These are phyloP conservation scores for Protea cynaroides DNA, from an alignment of 164 flowering plant species.

Conservation along the genomic window DNA sequence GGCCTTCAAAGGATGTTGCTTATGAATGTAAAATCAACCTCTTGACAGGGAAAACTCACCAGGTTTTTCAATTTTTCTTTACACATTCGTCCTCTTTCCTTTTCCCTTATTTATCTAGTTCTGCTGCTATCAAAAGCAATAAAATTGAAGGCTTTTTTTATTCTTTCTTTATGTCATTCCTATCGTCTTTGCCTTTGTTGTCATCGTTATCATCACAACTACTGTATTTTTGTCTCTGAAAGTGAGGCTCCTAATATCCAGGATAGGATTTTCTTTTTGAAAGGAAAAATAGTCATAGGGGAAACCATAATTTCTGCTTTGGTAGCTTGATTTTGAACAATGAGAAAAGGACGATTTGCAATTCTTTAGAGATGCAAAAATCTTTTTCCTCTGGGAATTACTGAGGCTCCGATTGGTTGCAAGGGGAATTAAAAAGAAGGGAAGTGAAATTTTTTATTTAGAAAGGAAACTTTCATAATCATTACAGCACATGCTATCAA, in stretches of 20 bases:
- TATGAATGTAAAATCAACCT: slow-evolving; percentile 89
- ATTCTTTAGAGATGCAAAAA: too few species aligned
- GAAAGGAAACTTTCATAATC: too few species aligned
- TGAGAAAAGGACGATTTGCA: too few species aligned
- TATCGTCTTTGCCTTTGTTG: too few species aligned
- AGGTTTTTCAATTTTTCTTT: slow-evolving; percentile 36
- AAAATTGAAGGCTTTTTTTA: not conserved
- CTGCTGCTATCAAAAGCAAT: not conserved
- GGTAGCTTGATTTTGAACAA: too few species aligned
- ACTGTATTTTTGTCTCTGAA: not conserved
- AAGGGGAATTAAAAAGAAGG: too few species aligned
- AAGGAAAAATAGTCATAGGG: not conserved
- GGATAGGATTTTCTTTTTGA: not conserved
- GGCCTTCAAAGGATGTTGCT: slow-evolving; percentile 70
- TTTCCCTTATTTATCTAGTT: not conserved
- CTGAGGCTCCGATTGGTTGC: too few species aligned
- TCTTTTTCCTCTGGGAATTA: too few species aligned
- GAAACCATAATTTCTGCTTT: not conserved
- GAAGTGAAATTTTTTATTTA: too few species aligned
- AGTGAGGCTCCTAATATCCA: not conserved
- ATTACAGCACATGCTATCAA: too few species aligned
- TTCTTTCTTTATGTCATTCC: not conserved
- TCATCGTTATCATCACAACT: too few species aligned
- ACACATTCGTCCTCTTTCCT: not conserved
- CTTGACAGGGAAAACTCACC: slow-evolving; percentile 91